A percentile compares a stretch with the other conserved stretches of the same genome.
These are phyloP conservation scores for Graphium sp. DNA, from an alignment of 2,329 filamentous ascomycete species.

Conservation along the genomic window DNA sequence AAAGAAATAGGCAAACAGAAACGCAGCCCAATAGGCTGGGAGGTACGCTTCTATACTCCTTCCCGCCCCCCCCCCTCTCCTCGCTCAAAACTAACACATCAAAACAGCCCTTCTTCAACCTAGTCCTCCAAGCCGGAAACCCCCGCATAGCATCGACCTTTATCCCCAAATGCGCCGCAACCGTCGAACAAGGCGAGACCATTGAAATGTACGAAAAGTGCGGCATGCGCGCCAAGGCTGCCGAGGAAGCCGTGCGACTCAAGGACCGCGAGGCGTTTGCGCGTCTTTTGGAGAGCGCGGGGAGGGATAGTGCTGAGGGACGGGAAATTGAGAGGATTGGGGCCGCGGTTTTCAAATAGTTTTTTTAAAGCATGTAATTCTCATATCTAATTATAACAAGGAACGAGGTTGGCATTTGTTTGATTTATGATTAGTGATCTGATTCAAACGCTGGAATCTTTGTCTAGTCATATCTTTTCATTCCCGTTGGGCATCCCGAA, in stretches of 20 bases:
- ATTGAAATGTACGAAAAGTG: constrained; percentile 96
- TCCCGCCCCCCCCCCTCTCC: background rate
- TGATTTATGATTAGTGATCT: too few relatives aligned
- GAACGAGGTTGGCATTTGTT: too few relatives aligned
- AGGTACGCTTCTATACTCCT: constrained; percentile 37
- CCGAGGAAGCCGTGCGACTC: constrained; percentile 72
- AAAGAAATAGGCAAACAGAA: constrained; percentile 66
- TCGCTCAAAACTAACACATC: background rate
- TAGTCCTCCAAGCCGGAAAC: constrained; percentile 77
- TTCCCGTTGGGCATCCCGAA: too few relatives aligned
- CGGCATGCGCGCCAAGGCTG: constrained; percentile 74
- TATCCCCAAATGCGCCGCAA: constrained; percentile 75
- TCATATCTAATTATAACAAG: too few relatives aligned
- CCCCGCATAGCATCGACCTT: constrained; percentile 70
- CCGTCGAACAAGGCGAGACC: constrained; percentile 47
- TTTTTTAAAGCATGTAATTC: too few relatives aligned
- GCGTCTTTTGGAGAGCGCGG: constrained; percentile 57
- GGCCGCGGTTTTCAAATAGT: constrained; percentile 38
- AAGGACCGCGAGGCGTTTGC: constrained; percentile 67
- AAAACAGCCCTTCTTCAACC: constrained; percentile 74
- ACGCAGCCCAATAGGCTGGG: constrained; percentile 92
- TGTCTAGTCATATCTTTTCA: too few relatives aligned
- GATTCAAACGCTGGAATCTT: too few relatives aligned
- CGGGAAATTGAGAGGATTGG: constrained; percentile 71
- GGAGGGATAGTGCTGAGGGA: constrained; percentile 45